A percentile compares a stretch with the other conserved stretches of the same genome.
Conservation (phyloP, 345 rosid genomes). For the Raphanus sativus region DNA sequence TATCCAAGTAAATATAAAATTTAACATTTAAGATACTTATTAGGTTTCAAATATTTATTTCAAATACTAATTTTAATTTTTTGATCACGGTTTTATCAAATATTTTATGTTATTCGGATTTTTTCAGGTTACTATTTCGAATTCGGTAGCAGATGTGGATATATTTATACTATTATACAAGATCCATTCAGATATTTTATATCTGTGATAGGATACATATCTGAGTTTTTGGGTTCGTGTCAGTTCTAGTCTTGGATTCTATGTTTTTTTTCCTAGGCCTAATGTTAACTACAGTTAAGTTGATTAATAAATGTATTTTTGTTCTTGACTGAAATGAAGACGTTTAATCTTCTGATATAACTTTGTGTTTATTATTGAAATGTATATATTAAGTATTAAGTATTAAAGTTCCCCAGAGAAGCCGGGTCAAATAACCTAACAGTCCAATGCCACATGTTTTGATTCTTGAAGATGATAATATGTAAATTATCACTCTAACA, state of each 20-base stretch:
- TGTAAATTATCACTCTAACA: neutral
- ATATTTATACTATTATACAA: neutral
- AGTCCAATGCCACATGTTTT: slow-evolving; percentile 34
- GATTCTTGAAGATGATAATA: slow-evolving; percentile 30
- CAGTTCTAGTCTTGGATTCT: neutral
- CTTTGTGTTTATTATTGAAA: neutral
- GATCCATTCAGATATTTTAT: neutral
- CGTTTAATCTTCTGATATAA: neutral
- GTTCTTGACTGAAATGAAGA: neutral
- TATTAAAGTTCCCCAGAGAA: slow-evolving; percentile 7
- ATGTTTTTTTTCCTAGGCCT: too few species aligned
- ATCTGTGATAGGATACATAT: neutral
- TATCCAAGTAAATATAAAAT: neutral
- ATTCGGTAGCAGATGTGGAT: too few species aligned
- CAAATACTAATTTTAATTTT: neutral
- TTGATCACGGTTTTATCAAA: neutral
- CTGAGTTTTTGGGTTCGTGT: neutral
- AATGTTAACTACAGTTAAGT: neutral
- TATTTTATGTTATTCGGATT: neutral
- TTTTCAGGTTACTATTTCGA: too few species aligned
- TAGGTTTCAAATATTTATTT: neutral
- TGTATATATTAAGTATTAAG: neutral
- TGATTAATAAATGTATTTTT: neutral
- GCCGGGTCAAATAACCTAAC: slow-evolving; percentile 32
- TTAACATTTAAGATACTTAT: neutral